phyloP scores from a whole-genome alignment of 1,284 basidiomycete species.

The Neotropicomus parvogracilis region DNA sequence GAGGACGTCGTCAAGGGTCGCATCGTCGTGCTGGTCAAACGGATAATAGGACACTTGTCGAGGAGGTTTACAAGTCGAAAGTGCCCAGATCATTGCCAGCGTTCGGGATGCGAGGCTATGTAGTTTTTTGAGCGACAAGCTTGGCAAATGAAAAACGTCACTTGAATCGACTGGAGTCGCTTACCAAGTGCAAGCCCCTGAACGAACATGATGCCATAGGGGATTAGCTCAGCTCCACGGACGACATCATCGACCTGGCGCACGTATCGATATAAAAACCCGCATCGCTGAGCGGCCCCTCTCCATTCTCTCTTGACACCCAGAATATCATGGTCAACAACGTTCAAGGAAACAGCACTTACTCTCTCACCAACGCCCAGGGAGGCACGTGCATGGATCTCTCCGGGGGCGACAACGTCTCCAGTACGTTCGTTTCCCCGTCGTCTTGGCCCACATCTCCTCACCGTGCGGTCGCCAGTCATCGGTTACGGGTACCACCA shows the following conservation, averaged over 20 bases:
- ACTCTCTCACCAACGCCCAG: slow-evolving; percentile 49
- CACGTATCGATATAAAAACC: neutral
- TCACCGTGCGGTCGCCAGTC: slow-evolving; percentile 32
- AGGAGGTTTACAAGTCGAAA: no score
- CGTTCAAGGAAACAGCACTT: slow-evolving; percentile 29
- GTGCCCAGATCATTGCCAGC: no score
- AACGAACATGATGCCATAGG: no score
- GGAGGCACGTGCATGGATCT: slow-evolving; percentile 51
- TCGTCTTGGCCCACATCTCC: neutral
- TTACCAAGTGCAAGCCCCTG: no score
- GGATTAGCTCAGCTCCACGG: no score
- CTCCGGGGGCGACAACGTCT: slow-evolving; percentile 46
- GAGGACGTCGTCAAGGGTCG: neutral
- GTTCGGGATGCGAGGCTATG: no score
- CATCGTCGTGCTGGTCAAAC: neutral
- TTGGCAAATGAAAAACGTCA: no score
- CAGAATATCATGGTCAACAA: slow-evolving; percentile 16
- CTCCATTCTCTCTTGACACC: neutral
- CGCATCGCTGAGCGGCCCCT: neutral
- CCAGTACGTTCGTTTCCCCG: slow-evolving; percentile 33
- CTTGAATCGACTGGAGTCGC: no score
- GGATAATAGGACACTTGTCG: no score
- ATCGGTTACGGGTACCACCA: slow-evolving; percentile 41
- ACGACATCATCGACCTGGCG: no score
- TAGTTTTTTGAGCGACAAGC: no score